phyloP scores from a whole-genome alignment of 2,329 filamentous ascomycete genomes.

The Fusarium tricinctum region DNA sequence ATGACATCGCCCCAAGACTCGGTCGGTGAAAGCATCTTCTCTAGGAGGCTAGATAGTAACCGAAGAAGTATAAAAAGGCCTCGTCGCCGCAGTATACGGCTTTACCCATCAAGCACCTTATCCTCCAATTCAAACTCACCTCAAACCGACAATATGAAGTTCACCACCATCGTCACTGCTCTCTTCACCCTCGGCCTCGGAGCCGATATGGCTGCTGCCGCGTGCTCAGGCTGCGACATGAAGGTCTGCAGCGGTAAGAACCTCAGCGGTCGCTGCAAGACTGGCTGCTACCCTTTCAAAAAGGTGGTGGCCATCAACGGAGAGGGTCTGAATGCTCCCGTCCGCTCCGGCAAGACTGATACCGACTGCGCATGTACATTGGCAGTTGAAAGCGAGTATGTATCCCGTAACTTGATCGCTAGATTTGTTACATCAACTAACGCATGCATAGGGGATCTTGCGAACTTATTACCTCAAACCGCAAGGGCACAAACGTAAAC shows the following conservation, averaged over 20 bases:
- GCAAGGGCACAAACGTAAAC: too few species aligned
- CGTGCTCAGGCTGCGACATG: neutral
- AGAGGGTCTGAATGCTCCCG: neutral
- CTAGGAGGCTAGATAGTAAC: neutral
- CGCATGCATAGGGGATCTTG: too few species aligned
- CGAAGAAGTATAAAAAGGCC: neutral
- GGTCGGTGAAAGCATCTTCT: neutral
- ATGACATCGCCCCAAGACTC: neutral
- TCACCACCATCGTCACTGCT: neutral
- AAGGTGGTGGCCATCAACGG: neutral
- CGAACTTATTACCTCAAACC: too few species aligned
- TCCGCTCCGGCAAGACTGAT: neutral
- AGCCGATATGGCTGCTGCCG: neutral
- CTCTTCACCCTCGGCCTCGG: neutral
- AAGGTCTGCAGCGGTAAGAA: neutral
- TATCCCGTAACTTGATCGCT: too few species aligned
- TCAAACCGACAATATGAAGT: conserved; percentile 6
- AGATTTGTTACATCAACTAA: too few species aligned
- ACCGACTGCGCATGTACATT: neutral
- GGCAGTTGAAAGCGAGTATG: neutral
- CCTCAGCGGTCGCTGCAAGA: conserved; percentile 8
- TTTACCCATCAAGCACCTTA: neutral
- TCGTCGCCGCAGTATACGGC: neutral
- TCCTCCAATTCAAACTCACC: neutral
- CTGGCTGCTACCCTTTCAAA: neutral